Base-by-base conservation (phyloP, 163 green algal genomes). In the Coccomyxa subellipsoidea region DNA sequence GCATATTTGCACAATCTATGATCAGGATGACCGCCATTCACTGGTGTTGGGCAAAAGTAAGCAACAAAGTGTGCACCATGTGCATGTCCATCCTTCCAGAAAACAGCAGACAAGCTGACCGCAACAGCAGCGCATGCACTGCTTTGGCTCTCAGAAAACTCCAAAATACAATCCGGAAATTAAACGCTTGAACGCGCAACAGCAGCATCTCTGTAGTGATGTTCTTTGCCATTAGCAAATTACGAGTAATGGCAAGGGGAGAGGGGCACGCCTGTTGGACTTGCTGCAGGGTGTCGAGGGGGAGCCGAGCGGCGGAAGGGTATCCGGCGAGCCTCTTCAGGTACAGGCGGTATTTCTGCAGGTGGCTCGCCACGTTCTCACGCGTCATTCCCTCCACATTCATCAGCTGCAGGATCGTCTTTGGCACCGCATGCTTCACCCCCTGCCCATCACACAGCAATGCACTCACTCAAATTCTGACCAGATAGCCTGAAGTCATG, bases 291-390 rank as follows among this genome's bases (percentile, higher is more conserved):
- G 70, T 77, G 32, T 77, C 70, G 10, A 40, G 70, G 32, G 70
- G 32, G 10, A 77, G 32, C 27, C 70, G 70, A 38, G 70, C 70
- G 31, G 32, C 70, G n/a, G 70, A 34, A 69, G 76, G 38, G 36
- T 69, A 80, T 34, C 39, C 76, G 27, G 76, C 76, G 25, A 70
- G 32, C 25, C 77, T 31, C 77, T 81, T 81, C 31, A 81, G 77
- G 31, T 73, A 54, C n/a, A 81, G 39, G 77, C 77, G 77, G 77
- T 81, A 81, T 40, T 81, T 81, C 36, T 81, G 77, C 77, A 81
- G 54, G 47, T 98, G 95, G 78, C 90, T 95, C 38, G 95, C 95
- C 25, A 98, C 95, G 82, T 98, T 98, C 85, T 98, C 94, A 0
- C 95, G 85, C 9, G 95, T 98, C 80, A 98, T 88, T 31, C 94